Percentiles rank a stretch among this genome's conserved stretches.
phyloP scores from a whole-genome alignment of 495 filamentous ascomycete species.

The Polyplosphaeria fusca region DNA sequence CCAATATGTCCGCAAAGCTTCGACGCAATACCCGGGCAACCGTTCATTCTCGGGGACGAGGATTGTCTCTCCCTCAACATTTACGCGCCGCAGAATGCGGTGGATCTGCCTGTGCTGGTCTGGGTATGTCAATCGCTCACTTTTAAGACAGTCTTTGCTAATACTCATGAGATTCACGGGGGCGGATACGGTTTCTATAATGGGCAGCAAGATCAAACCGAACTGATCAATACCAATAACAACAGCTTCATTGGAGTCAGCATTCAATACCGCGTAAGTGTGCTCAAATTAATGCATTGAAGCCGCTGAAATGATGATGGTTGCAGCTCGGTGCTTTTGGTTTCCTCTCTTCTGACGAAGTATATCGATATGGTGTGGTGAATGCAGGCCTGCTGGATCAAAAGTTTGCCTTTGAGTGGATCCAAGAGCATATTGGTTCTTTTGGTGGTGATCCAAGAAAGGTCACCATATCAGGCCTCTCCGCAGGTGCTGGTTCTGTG shows the following conservation, averaged over 20 bases:
- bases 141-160: no score
- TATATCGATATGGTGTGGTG: slow-evolving; percentile 36
- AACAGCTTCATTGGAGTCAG: slow-evolving; percentile 36
- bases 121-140: no score
- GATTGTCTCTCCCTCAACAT: slow-evolving; percentile 39
- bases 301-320: background rate
- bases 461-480: slow-evolving; percentile 11
- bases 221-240: slow-evolving; percentile 35
- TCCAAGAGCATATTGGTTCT: slow-evolving; percentile 10
- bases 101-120: slow-evolving; percentile 30
- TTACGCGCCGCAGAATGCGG: slow-evolving; percentile 14
- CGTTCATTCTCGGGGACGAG: slow-evolving; percentile 15
- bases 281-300: background rate
- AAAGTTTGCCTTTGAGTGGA: slow-evolving; percentile 6
- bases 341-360: slow-evolving; percentile 30
- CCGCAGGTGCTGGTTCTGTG: slow-evolving; percentile 8
- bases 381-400: slow-evolving; percentile 26
- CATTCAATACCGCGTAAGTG: slow-evolving; percentile 39
- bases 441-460: slow-evolving; percentile 12
- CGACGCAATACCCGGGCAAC: background rate
- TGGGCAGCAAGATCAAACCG: slow-evolving; percentile 27
- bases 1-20: slow-evolving; percentile 4
- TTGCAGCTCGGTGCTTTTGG: slow-evolving; percentile 13
- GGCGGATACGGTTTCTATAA: slow-evolving; percentile 37
- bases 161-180: no score